These are phyloP conservation scores for Silene uniflora DNA, from an alignment of 148 eudicot species.

Conservation along the genomic window DNA sequence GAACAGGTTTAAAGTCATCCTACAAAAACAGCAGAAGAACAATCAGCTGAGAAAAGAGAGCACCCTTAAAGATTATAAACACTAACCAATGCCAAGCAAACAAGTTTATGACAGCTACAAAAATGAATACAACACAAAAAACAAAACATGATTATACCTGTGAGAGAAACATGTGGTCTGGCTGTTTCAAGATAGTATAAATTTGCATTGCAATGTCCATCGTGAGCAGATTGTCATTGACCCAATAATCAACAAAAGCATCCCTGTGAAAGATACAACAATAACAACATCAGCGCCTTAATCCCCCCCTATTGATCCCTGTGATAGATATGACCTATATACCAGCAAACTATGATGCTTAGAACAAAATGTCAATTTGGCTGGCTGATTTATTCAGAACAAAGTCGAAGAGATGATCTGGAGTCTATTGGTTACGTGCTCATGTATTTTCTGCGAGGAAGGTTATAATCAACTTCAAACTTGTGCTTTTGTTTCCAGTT, in stretches of 20 bases:
- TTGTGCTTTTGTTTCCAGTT: not conserved
- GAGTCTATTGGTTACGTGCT: constrained; percentile 54
- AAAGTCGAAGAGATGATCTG: constrained; percentile 53
- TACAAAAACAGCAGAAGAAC: constrained; percentile 11
- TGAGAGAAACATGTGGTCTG: constrained; percentile 52
- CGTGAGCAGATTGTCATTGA: constrained; percentile 79
- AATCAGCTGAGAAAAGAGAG: too few relatives aligned
- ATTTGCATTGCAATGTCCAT: constrained; percentile 74
- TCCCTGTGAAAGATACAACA: constrained; percentile 46
- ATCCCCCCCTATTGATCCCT: not conserved
- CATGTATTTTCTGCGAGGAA: constrained; percentile 52
- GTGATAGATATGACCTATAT: not conserved
- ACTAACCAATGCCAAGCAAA: not conserved
- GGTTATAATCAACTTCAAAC: constrained; percentile 22
- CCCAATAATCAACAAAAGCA: constrained; percentile 92
- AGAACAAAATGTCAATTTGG: not conserved
- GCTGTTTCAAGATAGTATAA: constrained; percentile 73
- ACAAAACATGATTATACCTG: constrained; percentile 41
- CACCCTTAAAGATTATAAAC: not conserved
- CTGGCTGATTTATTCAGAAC: constrained; percentile 32
- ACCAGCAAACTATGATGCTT: not conserved
- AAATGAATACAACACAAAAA: not conserved
- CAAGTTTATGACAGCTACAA: not conserved
- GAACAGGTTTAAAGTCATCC: constrained; percentile 92
- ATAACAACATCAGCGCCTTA: not conserved